phyloP scores from a whole-genome alignment of 2,329 filamentous ascomycete species.

The Stagonosporopsis cucurbitacearum region DNA sequence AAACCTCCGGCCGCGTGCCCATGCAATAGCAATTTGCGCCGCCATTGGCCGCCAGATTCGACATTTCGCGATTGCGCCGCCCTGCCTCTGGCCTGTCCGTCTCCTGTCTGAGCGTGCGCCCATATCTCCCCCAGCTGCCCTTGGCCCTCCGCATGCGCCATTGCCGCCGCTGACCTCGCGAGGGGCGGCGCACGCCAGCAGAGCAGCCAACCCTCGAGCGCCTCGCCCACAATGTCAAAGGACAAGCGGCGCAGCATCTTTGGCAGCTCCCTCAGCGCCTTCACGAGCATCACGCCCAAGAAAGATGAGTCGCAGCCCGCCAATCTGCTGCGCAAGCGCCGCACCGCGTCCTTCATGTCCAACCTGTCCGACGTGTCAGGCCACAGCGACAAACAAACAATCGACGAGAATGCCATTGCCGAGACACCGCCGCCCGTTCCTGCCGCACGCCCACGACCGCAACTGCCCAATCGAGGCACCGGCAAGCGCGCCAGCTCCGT shows the following conservation, averaged over 20 bases:
- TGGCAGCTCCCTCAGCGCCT: slow-evolving; percentile 41
- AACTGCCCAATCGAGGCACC: slow-evolving; percentile 29
- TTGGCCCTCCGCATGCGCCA: slow-evolving; percentile 30
- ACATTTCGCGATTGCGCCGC: slow-evolving; percentile 13
- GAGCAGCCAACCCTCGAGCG: slow-evolving; percentile 11
- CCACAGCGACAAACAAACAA: slow-evolving; percentile 27
- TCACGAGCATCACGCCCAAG: slow-evolving; percentile 35
- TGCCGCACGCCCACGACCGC: slow-evolving; percentile 18
- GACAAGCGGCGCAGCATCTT: slow-evolving; percentile 50
- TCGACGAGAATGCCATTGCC: slow-evolving; percentile 19
- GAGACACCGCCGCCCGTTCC: slow-evolving; percentile 18
- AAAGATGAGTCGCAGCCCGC: slow-evolving; percentile 46
- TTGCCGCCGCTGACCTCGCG: slow-evolving; percentile 36
- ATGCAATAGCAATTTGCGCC: slow-evolving; percentile 20
- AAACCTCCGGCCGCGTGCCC: slow-evolving; percentile 11
- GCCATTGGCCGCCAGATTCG: slow-evolving; percentile 19
- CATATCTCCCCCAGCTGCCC: slow-evolving; percentile 16
- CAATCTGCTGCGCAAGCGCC: slow-evolving; percentile 48
- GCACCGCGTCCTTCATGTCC: slow-evolving; percentile 46
- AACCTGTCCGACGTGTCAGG: slow-evolving; percentile 39
- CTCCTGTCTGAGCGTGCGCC: slow-evolving; percentile 9
- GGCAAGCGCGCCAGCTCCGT: slow-evolving; percentile 54
- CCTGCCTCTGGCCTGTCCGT: background rate
- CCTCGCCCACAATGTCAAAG: slow-evolving; percentile 42
- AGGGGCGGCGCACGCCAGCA: slow-evolving; percentile 34